These are phyloP conservation scores for Graphilbum ipis-grandicollis DNA, from an alignment of 2,329 filamentous ascomycete species.

Conservation along the genomic window DNA sequence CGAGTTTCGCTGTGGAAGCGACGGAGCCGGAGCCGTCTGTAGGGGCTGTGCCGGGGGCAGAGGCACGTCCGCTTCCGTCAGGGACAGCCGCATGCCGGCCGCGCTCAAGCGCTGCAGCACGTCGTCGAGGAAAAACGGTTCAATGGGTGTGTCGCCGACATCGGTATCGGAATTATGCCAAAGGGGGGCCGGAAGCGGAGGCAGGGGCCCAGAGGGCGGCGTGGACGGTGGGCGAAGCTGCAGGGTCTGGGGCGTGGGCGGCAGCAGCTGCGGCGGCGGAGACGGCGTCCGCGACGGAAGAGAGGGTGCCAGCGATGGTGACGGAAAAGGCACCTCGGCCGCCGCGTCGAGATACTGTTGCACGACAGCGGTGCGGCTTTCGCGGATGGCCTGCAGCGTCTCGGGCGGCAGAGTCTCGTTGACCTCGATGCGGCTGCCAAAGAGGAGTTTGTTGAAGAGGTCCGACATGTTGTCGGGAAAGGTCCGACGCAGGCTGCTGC, in stretches of 20 bases:
- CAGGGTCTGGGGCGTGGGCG: neutral
- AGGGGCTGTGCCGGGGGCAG: too few relatives aligned
- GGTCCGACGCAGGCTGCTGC: slow-evolving; percentile 10
- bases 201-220: neutral
- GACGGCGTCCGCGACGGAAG: too few relatives aligned
- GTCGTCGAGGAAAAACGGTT: slow-evolving; percentile 32
- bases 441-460: slow-evolving; percentile 34
- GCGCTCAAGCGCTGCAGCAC: slow-evolving; percentile 24
- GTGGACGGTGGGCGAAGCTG: neutral
- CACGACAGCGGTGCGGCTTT: slow-evolving; percentile 18
- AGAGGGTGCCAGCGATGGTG: too few relatives aligned
- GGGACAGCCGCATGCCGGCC: slow-evolving; percentile 16
- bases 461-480: slow-evolving; percentile 40
- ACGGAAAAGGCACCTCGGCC: too few relatives aligned
- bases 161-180: neutral
- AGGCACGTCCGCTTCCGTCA: too few relatives aligned
- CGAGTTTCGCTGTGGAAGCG: slow-evolving; percentile 16
- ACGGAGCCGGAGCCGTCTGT: too few relatives aligned
- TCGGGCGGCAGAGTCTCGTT: slow-evolving; percentile 41
- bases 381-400: slow-evolving; percentile 28
- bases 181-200: neutral
- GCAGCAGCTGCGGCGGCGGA: too few relatives aligned
- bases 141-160: slow-evolving; percentile 20
- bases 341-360: neutral
- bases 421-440: slow-evolving; percentile 36